Conservation (phyloP, 257 asterid species). For the Nicotiana otophora region DNA sequence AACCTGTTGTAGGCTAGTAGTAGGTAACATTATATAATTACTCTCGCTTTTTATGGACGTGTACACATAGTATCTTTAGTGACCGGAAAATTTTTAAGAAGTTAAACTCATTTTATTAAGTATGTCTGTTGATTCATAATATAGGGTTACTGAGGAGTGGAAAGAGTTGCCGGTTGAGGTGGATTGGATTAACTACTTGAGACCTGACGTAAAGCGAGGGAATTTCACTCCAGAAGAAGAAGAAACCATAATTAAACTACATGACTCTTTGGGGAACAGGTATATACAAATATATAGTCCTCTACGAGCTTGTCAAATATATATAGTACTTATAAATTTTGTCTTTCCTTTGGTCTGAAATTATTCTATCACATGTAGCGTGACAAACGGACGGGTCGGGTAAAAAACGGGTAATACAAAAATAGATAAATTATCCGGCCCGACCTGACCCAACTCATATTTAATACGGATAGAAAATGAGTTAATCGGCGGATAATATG, state of each 20-base stretch:
- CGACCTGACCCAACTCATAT: too few species aligned
- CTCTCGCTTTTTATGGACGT: too few species aligned
- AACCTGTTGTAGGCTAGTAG: neutral
- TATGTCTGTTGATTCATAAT: neutral
- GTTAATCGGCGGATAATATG: too few species aligned
- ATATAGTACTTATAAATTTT: neutral
- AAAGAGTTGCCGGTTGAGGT: slow-evolving; percentile 77
- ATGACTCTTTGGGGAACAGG: slow-evolving; percentile 57
- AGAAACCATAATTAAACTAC: slow-evolving; percentile 55
- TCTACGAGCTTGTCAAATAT: neutral
- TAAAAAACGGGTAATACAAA: too few species aligned
- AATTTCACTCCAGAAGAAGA: slow-evolving; percentile 59
- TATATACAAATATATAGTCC: slow-evolving; percentile 12
- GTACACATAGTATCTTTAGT: too few species aligned
- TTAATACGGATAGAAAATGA: too few species aligned
- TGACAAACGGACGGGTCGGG: too few species aligned
- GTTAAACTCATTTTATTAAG: neutral
- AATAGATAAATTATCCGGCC: too few species aligned
- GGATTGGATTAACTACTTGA: slow-evolving; percentile 85
- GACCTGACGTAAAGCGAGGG: slow-evolving; percentile 74
- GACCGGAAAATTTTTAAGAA: too few species aligned
- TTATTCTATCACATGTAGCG: too few species aligned
- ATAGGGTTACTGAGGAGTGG: slow-evolving; percentile 68
- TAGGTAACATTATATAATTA: too few species aligned
- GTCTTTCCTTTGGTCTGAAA: neutral